Evolutionary conservation across 352 stramenopile species (phyloP).

Genomic region (Pseudoperonospora humuli): DNA sequence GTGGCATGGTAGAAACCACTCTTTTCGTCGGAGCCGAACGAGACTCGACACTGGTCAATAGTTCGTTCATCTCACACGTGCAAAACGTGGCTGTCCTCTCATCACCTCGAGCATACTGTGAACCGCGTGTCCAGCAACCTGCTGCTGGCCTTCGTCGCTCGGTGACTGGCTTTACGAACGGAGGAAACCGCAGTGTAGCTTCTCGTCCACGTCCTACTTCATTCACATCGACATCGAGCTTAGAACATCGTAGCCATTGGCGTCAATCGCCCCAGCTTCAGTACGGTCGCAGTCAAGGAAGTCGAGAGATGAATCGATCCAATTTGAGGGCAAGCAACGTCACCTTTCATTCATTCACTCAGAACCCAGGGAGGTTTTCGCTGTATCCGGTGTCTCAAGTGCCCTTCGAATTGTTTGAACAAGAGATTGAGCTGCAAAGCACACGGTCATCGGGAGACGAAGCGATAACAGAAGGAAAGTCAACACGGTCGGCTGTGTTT

Average conservation of each 20-base stretch:
- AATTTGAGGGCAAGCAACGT: constrained; percentile 9
- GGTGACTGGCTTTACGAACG: constrained; percentile 5
- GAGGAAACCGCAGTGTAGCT: background rate
- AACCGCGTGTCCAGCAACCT: constrained; percentile 8
- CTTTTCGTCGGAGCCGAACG: constrained; percentile 49
- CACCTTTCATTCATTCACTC: constrained; percentile 20
- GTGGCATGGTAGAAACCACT: constrained; percentile 19
- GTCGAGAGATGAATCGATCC: constrained; percentile 1
- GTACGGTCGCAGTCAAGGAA: constrained; percentile 21
- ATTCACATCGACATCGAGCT: constrained; percentile 7
- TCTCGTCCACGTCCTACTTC: constrained; percentile 16
- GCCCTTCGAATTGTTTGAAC: constrained; percentile 67
- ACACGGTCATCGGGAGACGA: constrained; percentile 26
- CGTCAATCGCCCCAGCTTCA: constrained; percentile 10
- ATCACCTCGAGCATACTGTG: constrained; percentile 48
- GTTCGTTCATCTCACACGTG: constrained; percentile 38
- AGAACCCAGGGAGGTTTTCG: constrained; percentile 33
- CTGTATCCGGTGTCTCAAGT: constrained; percentile 68
- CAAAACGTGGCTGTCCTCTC: constrained; percentile 31
- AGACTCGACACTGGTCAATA: constrained; percentile 41
- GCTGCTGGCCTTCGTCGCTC: constrained; percentile 4
- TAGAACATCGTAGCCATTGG: constrained; percentile 10
- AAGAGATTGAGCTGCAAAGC: constrained; percentile 64
- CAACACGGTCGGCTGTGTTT: constrained; percentile 33
- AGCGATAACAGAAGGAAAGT: constrained; percentile 5